These are phyloP conservation scores for Xylaria sp. DNA, from an alignment of 2,329 filamentous ascomycete species.

Conservation along the genomic window DNA sequence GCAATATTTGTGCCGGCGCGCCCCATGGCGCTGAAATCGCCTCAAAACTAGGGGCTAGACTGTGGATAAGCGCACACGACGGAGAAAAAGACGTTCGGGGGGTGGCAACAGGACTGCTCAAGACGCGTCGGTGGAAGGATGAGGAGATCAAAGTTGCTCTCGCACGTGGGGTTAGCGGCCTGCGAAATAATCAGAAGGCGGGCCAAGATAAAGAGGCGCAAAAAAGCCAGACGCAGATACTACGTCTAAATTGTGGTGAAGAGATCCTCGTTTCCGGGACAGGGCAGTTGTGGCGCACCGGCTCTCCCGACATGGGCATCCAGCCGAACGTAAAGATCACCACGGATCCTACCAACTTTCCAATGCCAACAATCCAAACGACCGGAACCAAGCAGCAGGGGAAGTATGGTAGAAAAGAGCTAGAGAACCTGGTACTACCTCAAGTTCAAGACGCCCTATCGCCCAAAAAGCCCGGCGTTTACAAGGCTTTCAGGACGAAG, in stretches of 20 bases:
- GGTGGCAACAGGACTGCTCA: constrained; percentile 61
- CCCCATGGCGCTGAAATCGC: constrained; percentile 69
- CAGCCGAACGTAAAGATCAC: background rate
- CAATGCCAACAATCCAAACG: constrained; percentile 1
- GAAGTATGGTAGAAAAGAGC: constrained; percentile 12
- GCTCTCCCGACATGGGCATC: background rate
- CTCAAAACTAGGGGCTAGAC: constrained; percentile 61
- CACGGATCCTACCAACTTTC: background rate
- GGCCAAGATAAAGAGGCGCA: constrained; percentile 38
- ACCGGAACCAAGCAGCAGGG: constrained; percentile 13
- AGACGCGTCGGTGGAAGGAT: constrained; percentile 56
- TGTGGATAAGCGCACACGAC: constrained; percentile 72
- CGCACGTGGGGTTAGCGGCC: constrained; percentile 13
- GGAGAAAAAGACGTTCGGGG: constrained; percentile 67
- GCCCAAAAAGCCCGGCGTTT: constrained; percentile 31
- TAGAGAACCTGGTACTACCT: constrained; percentile 22
- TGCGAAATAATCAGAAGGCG: constrained; percentile 2
- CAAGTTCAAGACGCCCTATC: constrained; percentile 34
- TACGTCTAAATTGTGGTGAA: constrained; percentile 57
- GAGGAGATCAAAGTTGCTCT: constrained; percentile 58
- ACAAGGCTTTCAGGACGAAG: constrained; percentile 32
- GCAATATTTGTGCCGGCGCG: constrained; percentile 66
- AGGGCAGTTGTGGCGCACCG: constrained; percentile 49
- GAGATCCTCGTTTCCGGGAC: constrained; percentile 57
- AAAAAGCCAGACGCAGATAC: constrained; percentile 52